phyloP scores from a whole-genome alignment of 306 rosid genomes.

The Casuarina cunninghamiana region DNA sequence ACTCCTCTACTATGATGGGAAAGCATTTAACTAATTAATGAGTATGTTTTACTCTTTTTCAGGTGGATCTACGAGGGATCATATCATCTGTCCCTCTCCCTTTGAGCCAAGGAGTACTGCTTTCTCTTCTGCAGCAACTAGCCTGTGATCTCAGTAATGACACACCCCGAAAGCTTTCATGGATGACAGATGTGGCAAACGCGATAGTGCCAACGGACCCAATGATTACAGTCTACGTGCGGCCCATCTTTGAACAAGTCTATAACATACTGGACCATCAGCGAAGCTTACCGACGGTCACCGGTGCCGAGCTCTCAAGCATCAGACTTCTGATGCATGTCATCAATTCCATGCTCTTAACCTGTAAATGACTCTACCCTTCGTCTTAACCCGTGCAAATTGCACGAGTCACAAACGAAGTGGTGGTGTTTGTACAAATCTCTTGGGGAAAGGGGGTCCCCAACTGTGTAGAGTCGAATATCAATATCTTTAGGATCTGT shows the following conservation, averaged over 20 bases:
- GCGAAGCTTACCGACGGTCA: slow-evolving; percentile 54
- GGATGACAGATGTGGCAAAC: slow-evolving; percentile 88
- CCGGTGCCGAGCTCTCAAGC: slow-evolving; percentile 55
- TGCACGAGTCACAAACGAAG: slow-evolving; percentile 9
- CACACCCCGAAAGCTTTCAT: slow-evolving; percentile 53
- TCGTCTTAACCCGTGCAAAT: slow-evolving; percentile 8
- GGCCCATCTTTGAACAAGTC: slow-evolving; percentile 92
- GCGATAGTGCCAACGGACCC: slow-evolving; percentile 68
- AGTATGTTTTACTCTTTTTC: slow-evolving; percentile 23
- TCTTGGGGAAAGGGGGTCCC: slow-evolving; percentile 25
- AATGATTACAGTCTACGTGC: slow-evolving; percentile 65
- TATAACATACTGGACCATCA: slow-evolving; percentile 93
- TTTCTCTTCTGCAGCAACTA: slow-evolving; percentile 92
- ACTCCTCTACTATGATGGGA: neutral
- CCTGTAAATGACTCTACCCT: slow-evolving; percentile 67
- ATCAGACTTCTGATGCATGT: slow-evolving; percentile 84
- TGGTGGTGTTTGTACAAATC: slow-evolving; percentile 45
- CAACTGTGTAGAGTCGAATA: slow-evolving; percentile 26
- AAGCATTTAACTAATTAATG: neutral
- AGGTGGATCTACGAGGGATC: slow-evolving; percentile 80
- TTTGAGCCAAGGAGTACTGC: slow-evolving; percentile 95
- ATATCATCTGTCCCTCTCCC: slow-evolving; percentile 70
- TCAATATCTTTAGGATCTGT: slow-evolving; percentile 4
- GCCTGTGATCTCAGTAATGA: slow-evolving; percentile 83
- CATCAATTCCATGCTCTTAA: slow-evolving; percentile 82